Evolutionary conservation across 2,329 filamentous ascomycete species (phyloP).

Genomic region (Calonectria pauciramosa): DNA sequence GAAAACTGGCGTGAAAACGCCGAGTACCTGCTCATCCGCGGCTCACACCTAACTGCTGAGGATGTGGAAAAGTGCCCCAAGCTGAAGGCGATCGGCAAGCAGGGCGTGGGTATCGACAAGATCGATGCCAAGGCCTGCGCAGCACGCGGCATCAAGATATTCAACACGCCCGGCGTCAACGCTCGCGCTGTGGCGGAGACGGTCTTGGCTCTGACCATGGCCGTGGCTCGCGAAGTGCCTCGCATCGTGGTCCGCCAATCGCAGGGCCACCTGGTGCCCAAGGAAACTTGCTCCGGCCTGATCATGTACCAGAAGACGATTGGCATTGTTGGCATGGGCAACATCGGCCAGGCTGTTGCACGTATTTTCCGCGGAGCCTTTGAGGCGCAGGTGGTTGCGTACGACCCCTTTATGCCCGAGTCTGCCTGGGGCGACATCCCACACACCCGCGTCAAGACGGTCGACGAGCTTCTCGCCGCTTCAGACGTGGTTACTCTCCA

Average conservation of each 20-base stretch:
- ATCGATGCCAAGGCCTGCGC: constrained; percentile 57
- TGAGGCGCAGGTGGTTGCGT: constrained; percentile 51
- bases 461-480: constrained; percentile 49
- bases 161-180: constrained; percentile 63
- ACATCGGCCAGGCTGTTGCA: constrained; percentile 53
- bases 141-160: constrained; percentile 56
- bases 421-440: constrained; percentile 51
- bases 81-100: constrained; percentile 60
- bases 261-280: constrained; percentile 48
- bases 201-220: constrained; percentile 52
- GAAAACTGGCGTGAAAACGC: constrained; percentile 57
- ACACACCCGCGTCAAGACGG: constrained; percentile 46
- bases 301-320: constrained; percentile 51
- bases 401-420: constrained; percentile 51
- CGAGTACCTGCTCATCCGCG: constrained; percentile 54
- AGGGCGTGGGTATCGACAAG: constrained; percentile 62
- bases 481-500: constrained; percentile 55
- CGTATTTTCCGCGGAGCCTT: constrained; percentile 54
- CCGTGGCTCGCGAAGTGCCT: constrained; percentile 51
- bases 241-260: constrained; percentile 49
- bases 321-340: constrained; percentile 56
- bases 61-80: constrained; percentile 53
- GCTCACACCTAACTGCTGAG: constrained; percentile 52
- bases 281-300: constrained; percentile 58
- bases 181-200: constrained; percentile 57